These are phyloP conservation scores for Vigna reflexopilosa DNA, from an alignment of 306 rosid species.

Conservation along the genomic window DNA sequence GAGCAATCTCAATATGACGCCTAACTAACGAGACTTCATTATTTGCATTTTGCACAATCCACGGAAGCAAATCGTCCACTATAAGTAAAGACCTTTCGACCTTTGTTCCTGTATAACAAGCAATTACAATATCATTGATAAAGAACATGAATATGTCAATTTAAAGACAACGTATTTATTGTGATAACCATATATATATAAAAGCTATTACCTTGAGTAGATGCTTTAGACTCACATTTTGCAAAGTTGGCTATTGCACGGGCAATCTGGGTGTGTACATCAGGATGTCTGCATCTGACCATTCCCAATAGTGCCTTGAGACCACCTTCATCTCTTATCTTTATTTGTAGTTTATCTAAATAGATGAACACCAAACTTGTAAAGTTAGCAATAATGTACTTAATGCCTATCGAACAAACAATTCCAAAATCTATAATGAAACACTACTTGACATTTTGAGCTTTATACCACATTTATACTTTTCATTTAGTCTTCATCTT, in stretches of 20 bases:
- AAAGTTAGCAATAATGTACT: neutral
- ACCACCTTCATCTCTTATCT: slow-evolving; percentile 77
- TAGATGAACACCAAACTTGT: slow-evolving; percentile 27
- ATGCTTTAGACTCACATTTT: slow-evolving; percentile 85
- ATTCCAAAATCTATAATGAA: neutral
- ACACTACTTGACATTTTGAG: too few relatives aligned
- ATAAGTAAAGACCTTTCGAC: slow-evolving; percentile 73
- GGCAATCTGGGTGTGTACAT: slow-evolving; percentile 88
- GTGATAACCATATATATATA: too few relatives aligned
- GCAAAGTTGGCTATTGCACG: slow-evolving; percentile 94
- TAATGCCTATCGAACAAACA: slow-evolving; percentile 1
- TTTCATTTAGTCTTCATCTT: too few relatives aligned
- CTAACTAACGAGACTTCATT: slow-evolving; percentile 75
- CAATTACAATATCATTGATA: too few relatives aligned
- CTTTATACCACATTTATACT: too few relatives aligned
- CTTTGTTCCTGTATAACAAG: slow-evolving; percentile 62
- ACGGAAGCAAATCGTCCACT: slow-evolving; percentile 84
- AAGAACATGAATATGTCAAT: neutral
- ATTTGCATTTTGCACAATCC: slow-evolving; percentile 88
- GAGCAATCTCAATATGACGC: slow-evolving; percentile 89
- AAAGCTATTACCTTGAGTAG: slow-evolving; percentile 66
- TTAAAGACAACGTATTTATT: neutral
- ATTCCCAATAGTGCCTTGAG: slow-evolving; percentile 81
- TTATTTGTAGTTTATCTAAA: slow-evolving; percentile 76
- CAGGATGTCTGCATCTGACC: slow-evolving; percentile 87